Evolutionary conservation across 352 stramenopile species (phyloP).

Genomic region (Globisporangium nodosum): DNA sequence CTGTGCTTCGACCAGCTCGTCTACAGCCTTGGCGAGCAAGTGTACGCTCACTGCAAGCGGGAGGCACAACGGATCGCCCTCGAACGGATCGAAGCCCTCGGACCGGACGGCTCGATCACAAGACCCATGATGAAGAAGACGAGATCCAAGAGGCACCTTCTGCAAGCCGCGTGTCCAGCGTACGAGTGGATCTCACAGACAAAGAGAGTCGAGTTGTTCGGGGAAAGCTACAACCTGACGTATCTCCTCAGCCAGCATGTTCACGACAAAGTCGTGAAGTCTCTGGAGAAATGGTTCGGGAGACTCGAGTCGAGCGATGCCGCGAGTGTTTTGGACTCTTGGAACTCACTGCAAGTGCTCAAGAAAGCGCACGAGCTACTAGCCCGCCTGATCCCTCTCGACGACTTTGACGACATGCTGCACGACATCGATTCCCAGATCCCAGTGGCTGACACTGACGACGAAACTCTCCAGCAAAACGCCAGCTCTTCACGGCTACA

Average conservation of each 20-base stretch:
- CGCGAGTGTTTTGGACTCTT: conserved; percentile 45
- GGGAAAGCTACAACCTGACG: conserved; percentile 51
- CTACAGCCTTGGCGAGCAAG: conserved; percentile 51
- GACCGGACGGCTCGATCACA: neutral
- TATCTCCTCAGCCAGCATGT: conserved; percentile 50
- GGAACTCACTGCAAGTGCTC: conserved; percentile 29
- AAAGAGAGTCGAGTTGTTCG: conserved; percentile 56
- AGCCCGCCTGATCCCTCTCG: conserved; percentile 15
- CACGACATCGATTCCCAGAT: conserved; percentile 24
- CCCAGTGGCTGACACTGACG: conserved; percentile 3
- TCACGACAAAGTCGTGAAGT: conserved; percentile 37
- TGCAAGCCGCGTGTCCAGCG: conserved; percentile 8
- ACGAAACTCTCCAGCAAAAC: conserved; percentile 14
- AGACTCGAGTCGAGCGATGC: conserved; percentile 56
- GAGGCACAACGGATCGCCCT: conserved; percentile 2
- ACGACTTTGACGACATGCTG: conserved; percentile 29
- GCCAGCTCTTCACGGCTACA: conserved; percentile 30
- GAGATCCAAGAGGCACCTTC: neutral
- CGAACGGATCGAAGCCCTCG: neutral
- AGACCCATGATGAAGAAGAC: neutral
- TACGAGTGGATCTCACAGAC: conserved; percentile 21
- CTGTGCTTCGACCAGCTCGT: conserved; percentile 78
- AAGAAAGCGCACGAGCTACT: conserved; percentile 25
- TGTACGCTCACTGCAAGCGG: conserved; percentile 63
- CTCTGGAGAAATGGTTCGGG: conserved; percentile 43